phyloP scores from a whole-genome alignment of 768 basidiomycete species.

The Amanita jacksonii region DNA sequence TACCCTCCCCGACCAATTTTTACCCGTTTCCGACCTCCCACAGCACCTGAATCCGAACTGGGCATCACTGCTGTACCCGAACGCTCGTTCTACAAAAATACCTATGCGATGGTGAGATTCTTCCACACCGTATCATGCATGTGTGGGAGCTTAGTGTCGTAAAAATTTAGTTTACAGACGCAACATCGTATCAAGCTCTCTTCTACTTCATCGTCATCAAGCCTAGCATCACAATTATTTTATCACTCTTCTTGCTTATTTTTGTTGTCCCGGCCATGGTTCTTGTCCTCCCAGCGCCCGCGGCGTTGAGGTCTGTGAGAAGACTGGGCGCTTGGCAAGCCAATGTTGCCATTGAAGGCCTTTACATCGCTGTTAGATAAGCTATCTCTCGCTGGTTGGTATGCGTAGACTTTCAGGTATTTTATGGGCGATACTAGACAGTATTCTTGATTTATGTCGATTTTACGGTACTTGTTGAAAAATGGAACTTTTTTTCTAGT shows the following conservation, averaged over 20 bases:
- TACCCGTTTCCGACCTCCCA: slow-evolving; percentile 46
- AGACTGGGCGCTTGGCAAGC: slow-evolving; percentile 77
- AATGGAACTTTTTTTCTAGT: no score
- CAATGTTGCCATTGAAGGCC: slow-evolving; percentile 69
- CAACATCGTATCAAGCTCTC: slow-evolving; percentile 74
- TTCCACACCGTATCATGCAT: neutral
- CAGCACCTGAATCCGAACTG: slow-evolving; percentile 38
- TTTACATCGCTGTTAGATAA: slow-evolving; percentile 35
- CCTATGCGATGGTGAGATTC: slow-evolving; percentile 67
- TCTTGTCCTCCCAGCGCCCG: slow-evolving; percentile 59
- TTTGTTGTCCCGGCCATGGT: slow-evolving; percentile 49
- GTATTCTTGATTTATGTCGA: no score
- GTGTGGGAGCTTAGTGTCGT: slow-evolving; percentile 2
- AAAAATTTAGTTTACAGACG: slow-evolving; percentile 57
- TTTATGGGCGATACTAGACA: no score
- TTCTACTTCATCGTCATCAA: slow-evolving; percentile 89
- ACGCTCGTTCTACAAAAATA: slow-evolving; percentile 70
- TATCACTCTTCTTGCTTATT: slow-evolving; percentile 45
- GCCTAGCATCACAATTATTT: slow-evolving; percentile 63
- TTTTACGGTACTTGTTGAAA: no score
- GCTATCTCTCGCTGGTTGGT: no score
- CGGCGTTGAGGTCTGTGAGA: slow-evolving; percentile 54
- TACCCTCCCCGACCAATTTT: slow-evolving; percentile 70
- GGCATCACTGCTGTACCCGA: slow-evolving; percentile 36
- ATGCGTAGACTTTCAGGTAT: no score